These are phyloP conservation scores for Seiridium unicorne DNA, from an alignment of 2,329 filamentous ascomycete species.

Conservation along the genomic window DNA sequence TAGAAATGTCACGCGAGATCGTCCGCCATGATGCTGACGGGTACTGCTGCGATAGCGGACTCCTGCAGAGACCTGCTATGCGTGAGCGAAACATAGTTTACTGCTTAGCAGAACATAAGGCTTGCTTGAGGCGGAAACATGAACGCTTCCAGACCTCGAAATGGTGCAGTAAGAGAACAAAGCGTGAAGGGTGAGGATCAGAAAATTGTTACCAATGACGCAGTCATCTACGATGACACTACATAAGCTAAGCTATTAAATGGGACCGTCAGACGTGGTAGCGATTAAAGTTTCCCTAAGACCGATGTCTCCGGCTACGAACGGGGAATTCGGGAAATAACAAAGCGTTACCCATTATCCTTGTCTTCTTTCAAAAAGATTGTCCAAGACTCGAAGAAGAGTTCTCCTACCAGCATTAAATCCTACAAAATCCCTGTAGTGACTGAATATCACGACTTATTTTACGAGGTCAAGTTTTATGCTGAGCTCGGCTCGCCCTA, in stretches of 20 bases:
- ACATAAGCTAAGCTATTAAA: not conserved
- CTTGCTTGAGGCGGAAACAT: not conserved
- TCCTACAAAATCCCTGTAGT: too few relatives aligned
- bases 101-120: not conserved
- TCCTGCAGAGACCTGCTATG: constrained; percentile 20
- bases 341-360: too few relatives aligned
- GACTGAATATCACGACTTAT: too few relatives aligned
- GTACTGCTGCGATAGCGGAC: constrained; percentile 8
- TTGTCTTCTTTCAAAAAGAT: not conserved
- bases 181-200: not conserved
- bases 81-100: constrained; percentile 23
- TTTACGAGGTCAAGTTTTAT: too few relatives aligned
- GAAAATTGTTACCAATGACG: constrained; percentile 15
- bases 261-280: too few relatives aligned
- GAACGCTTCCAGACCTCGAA: not conserved
- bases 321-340: not conserved
- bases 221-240: not conserved
- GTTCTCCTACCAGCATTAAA: too few relatives aligned
- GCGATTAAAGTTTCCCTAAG: too few relatives aligned
- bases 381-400: too few relatives aligned
- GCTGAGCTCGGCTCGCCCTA: too few relatives aligned
- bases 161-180: constrained; percentile 12
- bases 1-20: constrained; percentile 3
- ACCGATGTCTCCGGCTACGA: not conserved
- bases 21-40: not conserved